Evolutionary conservation across 176 grass and related monocot species (phyloP), one percentile per base, ranked within the genome.

Genomic region (Oryza glumipatula): DNA sequence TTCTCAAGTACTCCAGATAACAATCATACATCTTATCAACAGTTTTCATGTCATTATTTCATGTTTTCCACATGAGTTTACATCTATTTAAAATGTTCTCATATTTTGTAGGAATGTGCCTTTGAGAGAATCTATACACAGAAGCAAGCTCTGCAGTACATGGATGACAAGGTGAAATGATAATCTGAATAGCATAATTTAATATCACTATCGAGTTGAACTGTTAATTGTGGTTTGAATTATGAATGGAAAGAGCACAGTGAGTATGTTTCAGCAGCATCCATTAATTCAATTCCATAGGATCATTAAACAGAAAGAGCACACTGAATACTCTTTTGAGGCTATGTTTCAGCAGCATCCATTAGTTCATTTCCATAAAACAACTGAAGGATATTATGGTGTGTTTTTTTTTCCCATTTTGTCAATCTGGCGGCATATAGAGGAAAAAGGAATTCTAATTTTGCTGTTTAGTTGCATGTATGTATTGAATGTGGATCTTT

Each of bases 71-170:
- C 30, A 60, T 19, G 21, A 38, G 58, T 5, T 56, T 15, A 79
- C 19, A 28, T 26, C 28, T 54, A 79, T 12, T 30, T 61, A 63
- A 58, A 67, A 73, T 76, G 11, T 41, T 72, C 60, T 86, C 4
- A 88, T 19, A 38, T 76, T 79, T 80, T 7, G 67, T 72, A 98
- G 96, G 96, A 98, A 94, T 98, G 96, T 86, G 93, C 93, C 47
- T 89, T 83, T 54, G 96, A 98, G 89, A 87, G 85, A 94, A 94
- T 98, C 85, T 98, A 95, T 92, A 93, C 93, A 44, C 96, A 92
- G 73, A 69, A 95, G 63, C 89, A 90, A 80, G 93, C 96, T 28
- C 72, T 98, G 70, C 82, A 90, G 30, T 98, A 92, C 85, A 89
- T 98, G 89, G 88, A 98, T 85, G 89, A 88, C 68, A 98, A 98